Conservation (phyloP, 116 monocot species). For the Phalaenopsis hybrid region DNA sequence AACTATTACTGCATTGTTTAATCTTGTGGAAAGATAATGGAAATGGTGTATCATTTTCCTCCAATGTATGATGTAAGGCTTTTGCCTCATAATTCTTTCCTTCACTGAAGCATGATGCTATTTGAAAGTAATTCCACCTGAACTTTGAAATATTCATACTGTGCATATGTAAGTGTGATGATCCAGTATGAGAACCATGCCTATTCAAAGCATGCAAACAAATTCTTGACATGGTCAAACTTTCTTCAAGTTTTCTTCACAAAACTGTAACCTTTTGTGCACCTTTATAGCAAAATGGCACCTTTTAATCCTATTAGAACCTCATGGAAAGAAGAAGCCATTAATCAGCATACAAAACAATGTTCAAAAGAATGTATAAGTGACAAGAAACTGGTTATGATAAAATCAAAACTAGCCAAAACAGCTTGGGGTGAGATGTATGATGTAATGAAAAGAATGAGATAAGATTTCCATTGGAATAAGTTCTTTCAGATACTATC, state of each 20-base stretch:
- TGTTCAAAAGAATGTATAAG: not conserved
- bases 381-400: not conserved
- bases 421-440: not conserved
- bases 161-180: constrained; percentile 11
- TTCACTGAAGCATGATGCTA: not conserved
- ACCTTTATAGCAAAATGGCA: not conserved
- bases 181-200: constrained; percentile 9
- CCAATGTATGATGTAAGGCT: not conserved
- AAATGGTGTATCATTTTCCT: not conserved
- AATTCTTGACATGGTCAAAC: constrained; percentile 20
- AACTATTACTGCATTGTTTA: constrained; percentile 3
- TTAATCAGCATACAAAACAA: constrained; percentile 3
- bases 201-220: constrained; percentile 4
- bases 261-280: not conserved
- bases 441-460: not conserved
- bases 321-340: not conserved
- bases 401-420: not conserved
- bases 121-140: constrained; percentile 6
- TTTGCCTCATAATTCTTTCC: constrained; percentile 5
- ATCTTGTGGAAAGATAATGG: constrained; percentile 14
- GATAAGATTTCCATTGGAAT: not conserved
- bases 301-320: not conserved
- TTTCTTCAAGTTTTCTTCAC: not conserved
- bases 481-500: no score
- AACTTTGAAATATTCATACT: constrained; percentile 10